Evolutionary conservation across 2,329 filamentous ascomycete genomes (phyloP), one percentile per base, ranked within the genome.

Genomic region (Epichloe aotearoae): DNA sequence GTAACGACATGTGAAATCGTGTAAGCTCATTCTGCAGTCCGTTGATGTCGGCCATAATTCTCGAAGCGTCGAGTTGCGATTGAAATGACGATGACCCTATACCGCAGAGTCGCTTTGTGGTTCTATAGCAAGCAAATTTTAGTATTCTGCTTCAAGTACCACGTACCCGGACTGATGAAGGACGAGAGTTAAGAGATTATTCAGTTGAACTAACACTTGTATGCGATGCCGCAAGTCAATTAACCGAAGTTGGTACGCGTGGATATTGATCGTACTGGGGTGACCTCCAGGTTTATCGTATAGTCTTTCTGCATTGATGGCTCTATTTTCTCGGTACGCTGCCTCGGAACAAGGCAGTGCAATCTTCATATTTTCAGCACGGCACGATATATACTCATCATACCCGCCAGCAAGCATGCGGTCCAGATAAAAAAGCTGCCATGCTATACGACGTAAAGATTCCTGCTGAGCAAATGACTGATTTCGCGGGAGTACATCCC

Each of bases 391-490:
- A 51, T 70, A 69, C 46, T 69, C 67, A 26, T 69, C 67, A 44
- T 68, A 70, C 1, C 68, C 68, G 2, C 64, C 66, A 1, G 68
- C 66, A 11, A 70, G 59, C 23, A 67, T 54, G 7, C 68, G 63
- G 47, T 70, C 68, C 43, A 69, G 55, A 43, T 65, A 57, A 51
- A 68, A 70, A 40, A 69, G 56, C 37, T 66, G 63, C 68, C 68
- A 71, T 2, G 63, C 66, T 20, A 68, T 59, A 7, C 68, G 63
- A 23, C 68, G 61, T 14, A 64, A 54, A 5, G 56, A 62, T 54
- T 71, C 68, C 48, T 68, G 66, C 26, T 68, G 60, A 14, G 62
- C 52, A 48, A 66, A 68, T 4, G 62, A 57, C 5, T 62, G 60
- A 17, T 59, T 58, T 11, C 53, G 55, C 14, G 62, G 53, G 26